phyloP scores from a whole-genome alignment of 345 rosid species.

The Ceriops decandra region DNA sequence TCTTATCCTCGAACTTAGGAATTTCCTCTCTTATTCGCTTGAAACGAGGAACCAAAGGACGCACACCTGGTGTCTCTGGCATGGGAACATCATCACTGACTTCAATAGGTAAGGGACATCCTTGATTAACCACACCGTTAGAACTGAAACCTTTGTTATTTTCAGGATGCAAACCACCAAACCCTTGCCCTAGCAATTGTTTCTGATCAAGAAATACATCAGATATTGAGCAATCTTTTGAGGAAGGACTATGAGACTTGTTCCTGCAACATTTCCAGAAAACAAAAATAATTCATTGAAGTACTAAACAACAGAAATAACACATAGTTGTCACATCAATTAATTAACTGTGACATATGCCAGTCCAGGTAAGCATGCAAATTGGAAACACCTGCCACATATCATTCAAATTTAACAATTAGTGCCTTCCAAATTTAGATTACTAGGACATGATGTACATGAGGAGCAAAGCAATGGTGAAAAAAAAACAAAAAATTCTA shows the following conservation, averaged over 20 bases:
- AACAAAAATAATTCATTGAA: background rate
- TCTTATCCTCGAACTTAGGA: constrained; percentile 28
- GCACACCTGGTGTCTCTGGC: constrained; percentile 75
- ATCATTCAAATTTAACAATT: no score
- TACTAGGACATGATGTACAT: background rate
- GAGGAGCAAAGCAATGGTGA: background rate
- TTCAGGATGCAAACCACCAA: constrained; percentile 20
- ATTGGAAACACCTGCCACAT: no score
- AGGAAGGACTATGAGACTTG: no score
- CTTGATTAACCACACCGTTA: constrained; percentile 20
- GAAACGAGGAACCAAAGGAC: constrained; percentile 48
- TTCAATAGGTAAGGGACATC: constrained; percentile 17
- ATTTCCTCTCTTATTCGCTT: constrained; percentile 63
- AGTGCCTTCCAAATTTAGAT: background rate
- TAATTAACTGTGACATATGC: no score
- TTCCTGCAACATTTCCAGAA: constrained; percentile 38
- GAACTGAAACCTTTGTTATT: constrained; percentile 24
- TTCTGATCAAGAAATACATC: constrained; percentile 17
- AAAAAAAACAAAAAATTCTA: background rate
- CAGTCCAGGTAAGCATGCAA: no score
- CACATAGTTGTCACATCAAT: no score
- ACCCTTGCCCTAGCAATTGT: constrained; percentile 18
- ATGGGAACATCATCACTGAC: constrained; percentile 42
- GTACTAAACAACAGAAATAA: background rate
- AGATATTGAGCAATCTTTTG: constrained; percentile 23